Percentiles rank a stretch among this genome's conserved stretches.
Evolutionary conservation across 1,284 basidiomycete genomes (phyloP).

Genomic region (Cystobasidium sp.): DNA sequence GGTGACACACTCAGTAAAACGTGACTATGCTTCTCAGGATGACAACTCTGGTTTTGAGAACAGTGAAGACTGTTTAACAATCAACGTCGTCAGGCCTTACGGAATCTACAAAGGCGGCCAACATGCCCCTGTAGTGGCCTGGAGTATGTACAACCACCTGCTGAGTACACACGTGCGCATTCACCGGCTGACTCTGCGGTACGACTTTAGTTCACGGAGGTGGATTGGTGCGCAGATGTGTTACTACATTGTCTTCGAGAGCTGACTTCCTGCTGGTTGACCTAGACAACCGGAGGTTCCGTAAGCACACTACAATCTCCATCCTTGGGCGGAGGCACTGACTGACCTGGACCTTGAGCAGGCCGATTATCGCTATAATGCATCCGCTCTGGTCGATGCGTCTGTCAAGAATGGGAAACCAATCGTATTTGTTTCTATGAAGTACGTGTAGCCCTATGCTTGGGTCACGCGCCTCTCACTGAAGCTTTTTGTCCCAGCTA

Average conservation of each 20-base stretch:
- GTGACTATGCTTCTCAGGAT: background rate
- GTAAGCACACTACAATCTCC: background rate
- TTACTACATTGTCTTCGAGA: background rate
- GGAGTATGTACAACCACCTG: slow-evolving; percentile 3
- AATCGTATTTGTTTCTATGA: slow-evolving; percentile 34
- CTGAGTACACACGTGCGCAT: background rate
- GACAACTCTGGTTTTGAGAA: slow-evolving; percentile 22
- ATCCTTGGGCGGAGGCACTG: background rate
- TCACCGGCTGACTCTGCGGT: background rate
- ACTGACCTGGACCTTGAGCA: background rate
- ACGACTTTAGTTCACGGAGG: slow-evolving; percentile 1
- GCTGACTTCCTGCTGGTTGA: background rate
- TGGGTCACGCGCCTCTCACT: background rate
- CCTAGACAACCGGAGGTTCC: background rate
- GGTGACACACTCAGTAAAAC: background rate
- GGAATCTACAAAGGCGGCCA: slow-evolving; percentile 4
- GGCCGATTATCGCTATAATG: slow-evolving; percentile 38
- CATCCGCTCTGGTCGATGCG: slow-evolving; percentile 16
- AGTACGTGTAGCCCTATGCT: background rate
- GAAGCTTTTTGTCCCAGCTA: slow-evolving; percentile 7
- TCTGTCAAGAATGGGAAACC: slow-evolving; percentile 29
- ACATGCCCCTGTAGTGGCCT: slow-evolving; percentile 6
- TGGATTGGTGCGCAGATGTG: background rate
- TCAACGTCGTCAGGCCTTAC: slow-evolving; percentile 18
- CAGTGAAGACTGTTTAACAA: slow-evolving; percentile 13